Percentiles rank a stretch among this genome's conserved stretches.
These are phyloP conservation scores for Triticum monococcum DNA, from an alignment of 176 grass and related monocot genomes.

Conservation along the genomic window DNA sequence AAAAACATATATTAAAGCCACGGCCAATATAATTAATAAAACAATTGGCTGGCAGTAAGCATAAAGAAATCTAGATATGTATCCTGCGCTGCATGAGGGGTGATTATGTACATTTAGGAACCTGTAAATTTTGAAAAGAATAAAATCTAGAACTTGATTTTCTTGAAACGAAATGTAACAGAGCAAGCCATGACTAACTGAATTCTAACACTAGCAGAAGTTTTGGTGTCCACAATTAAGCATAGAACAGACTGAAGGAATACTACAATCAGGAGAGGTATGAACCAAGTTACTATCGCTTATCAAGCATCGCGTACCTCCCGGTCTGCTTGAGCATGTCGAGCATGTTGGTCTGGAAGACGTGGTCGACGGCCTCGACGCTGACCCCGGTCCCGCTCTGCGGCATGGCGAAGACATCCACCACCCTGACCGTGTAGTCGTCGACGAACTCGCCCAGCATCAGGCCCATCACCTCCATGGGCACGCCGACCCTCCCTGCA, in stretches of 20 bases:
- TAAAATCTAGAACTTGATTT: neutral
- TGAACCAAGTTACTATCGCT: neutral
- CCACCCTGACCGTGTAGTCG: conserved; percentile 95
- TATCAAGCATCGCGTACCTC: conserved; percentile 41
- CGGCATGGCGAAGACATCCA: conserved; percentile 97
- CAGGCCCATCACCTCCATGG: conserved; percentile 98
- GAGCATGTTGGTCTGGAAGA: conserved; percentile 98
- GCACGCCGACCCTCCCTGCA: conserved; percentile 83
- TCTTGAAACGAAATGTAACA: neutral
- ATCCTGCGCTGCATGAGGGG: neutral
- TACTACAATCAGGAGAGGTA: neutral
- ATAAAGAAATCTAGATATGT: neutral
- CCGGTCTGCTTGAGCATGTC: conserved; percentile 99
- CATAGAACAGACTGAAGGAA: neutral
- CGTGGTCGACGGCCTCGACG: conserved; percentile 94
- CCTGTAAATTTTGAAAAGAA: neutral
- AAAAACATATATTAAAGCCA: neutral
- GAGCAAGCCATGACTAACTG: neutral
- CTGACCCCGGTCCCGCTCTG: conserved; percentile 96
- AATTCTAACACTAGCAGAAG: neutral
- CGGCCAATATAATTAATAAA: neutral
- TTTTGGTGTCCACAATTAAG: neutral
- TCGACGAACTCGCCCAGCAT: conserved; percentile 98
- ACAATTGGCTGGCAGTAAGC: neutral
- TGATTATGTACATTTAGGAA: neutral